These are phyloP conservation scores for Hemileccinum impolitum DNA, from an alignment of 768 basidiomycete species.

Conservation along the genomic window DNA sequence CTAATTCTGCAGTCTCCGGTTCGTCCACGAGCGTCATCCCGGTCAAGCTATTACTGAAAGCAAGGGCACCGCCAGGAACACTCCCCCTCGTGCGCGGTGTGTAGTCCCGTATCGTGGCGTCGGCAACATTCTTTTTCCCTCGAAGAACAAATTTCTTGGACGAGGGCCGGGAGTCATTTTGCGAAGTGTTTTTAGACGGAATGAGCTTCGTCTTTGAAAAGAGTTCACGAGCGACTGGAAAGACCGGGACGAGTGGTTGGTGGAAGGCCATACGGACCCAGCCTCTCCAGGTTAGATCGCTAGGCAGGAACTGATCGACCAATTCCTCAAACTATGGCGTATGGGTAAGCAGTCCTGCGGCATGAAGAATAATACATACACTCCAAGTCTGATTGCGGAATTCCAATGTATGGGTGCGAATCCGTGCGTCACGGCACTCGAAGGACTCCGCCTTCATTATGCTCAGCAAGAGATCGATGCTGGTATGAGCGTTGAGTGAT, in stretches of 20 bases:
- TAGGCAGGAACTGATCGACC: slow-evolving; percentile 76
- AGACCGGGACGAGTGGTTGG: slow-evolving; percentile 72
- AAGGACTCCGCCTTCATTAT: slow-evolving; percentile 84
- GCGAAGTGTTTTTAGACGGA: slow-evolving; percentile 35
- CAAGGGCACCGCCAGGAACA: neutral
- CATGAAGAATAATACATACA: slow-evolving; percentile 41
- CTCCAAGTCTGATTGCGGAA: slow-evolving; percentile 83
- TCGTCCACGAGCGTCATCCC: slow-evolving; percentile 38
- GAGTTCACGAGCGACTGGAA: slow-evolving; percentile 75
- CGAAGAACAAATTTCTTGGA: slow-evolving; percentile 21
- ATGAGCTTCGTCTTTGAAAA: slow-evolving; percentile 76
- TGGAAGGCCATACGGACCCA: slow-evolving; percentile 85
- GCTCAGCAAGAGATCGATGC: slow-evolving; percentile 70
- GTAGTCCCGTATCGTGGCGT: slow-evolving; percentile 11
- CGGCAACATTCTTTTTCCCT: slow-evolving; percentile 14
- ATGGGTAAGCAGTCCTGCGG: slow-evolving; percentile 5
- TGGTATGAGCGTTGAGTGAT: slow-evolving; percentile 29
- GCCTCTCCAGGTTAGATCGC: slow-evolving; percentile 73
- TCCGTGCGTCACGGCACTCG: slow-evolving; percentile 73
- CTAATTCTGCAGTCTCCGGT: slow-evolving; percentile 35
- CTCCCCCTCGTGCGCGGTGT: slow-evolving; percentile 17
- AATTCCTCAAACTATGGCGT: slow-evolving; percentile 66
- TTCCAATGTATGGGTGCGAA: slow-evolving; percentile 76
- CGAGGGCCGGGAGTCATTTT: slow-evolving; percentile 25
- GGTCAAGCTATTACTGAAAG: slow-evolving; percentile 16